phyloP scores from a whole-genome alignment of 208 protist species.

The Acanthamoeba royreba region DNA sequence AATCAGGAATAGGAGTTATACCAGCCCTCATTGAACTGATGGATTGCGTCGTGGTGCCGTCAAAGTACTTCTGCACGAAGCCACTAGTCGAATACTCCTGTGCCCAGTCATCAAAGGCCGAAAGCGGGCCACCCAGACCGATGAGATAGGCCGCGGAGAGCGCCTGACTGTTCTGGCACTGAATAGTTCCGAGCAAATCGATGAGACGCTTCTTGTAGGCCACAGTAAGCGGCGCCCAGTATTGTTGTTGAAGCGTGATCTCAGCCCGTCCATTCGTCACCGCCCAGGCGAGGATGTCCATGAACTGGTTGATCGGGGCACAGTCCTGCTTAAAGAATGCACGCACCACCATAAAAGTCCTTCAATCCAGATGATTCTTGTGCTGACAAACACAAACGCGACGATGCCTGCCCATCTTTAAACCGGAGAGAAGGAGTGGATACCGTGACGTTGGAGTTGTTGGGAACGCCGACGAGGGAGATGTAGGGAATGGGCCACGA shows the following conservation, averaged over 20 bases:
- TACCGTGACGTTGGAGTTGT: neutral
- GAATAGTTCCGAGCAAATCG: neutral
- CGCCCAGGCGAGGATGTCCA: neutral
- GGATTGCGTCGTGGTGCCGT: neutral
- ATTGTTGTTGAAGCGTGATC: neutral
- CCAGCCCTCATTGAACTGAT: neutral
- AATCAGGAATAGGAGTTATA: no score
- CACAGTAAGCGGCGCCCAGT: neutral
- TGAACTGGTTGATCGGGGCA: neutral
- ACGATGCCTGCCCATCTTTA: no score
- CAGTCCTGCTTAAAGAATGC: slow-evolving; percentile 33
- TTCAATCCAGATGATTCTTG: no score
- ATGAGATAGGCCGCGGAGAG: neutral
- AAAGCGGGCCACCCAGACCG: neutral
- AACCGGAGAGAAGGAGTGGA: no score
- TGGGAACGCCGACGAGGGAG: neutral
- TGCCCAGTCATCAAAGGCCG: neutral
- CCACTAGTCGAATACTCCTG: neutral
- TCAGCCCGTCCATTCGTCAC: neutral
- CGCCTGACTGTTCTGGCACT: neutral
- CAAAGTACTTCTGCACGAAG: neutral
- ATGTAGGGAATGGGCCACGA: neutral
- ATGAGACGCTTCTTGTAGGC: slow-evolving; percentile 32
- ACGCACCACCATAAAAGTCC: neutral
- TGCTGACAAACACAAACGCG: neutral